Conservation (phyloP, 2,329 filamentous ascomycete genomes). For the Fusarium lyarnte region DNA sequence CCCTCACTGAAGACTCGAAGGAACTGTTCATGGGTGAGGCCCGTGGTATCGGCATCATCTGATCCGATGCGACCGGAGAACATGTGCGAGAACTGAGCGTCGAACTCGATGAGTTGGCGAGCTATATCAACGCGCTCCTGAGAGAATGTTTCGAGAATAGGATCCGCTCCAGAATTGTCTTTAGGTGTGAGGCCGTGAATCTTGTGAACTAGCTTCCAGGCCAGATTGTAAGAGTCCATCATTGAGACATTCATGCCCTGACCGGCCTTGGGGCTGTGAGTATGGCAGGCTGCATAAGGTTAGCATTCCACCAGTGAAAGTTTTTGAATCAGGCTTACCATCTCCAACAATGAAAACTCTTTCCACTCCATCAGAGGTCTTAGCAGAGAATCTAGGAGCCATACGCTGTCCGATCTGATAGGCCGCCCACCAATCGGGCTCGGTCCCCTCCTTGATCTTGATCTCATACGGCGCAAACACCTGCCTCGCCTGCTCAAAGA, state of each 20-base stretch:
- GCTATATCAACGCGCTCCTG: slow-evolving; percentile 7
- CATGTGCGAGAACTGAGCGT: slow-evolving; percentile 14
- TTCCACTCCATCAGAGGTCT: background rate
- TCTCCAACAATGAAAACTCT: slow-evolving; percentile 18
- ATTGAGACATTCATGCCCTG: slow-evolving; percentile 23
- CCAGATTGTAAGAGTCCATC: slow-evolving; percentile 21
- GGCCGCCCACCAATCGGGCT: slow-evolving; percentile 25
- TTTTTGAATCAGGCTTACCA: background rate
- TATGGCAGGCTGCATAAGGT: background rate
- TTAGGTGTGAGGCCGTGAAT: background rate
- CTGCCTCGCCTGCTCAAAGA: slow-evolving; percentile 12
- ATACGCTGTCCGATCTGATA: slow-evolving; percentile 21
- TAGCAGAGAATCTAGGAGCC: slow-evolving; percentile 1
- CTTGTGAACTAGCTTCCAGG: slow-evolving; percentile 12
- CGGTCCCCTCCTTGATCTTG: slow-evolving; percentile 8
- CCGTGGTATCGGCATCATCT: background rate
- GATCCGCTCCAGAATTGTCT: background rate
- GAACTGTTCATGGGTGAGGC: slow-evolving; percentile 10
- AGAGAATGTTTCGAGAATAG: background rate
- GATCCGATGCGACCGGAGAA: slow-evolving; percentile 17
- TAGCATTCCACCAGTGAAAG: fast-evolving
- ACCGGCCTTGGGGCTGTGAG: slow-evolving; percentile 14
- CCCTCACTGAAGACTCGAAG: slow-evolving; percentile 13
- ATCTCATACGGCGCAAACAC: slow-evolving; percentile 18
- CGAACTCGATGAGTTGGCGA: slow-evolving; percentile 13